phyloP scores from a whole-genome alignment of 177 flowering plant species.

The Vitis hybrid region DNA sequence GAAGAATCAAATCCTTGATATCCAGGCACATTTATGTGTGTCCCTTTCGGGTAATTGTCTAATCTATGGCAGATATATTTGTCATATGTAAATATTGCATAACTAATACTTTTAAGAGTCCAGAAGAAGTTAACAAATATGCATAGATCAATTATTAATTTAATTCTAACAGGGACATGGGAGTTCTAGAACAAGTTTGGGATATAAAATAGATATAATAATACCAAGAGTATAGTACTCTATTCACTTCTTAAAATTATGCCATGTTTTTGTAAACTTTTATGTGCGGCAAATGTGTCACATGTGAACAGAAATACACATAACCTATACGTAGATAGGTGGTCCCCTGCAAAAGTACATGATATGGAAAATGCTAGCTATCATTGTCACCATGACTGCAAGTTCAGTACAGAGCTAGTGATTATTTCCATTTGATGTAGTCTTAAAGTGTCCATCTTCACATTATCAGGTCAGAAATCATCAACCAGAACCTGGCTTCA shows the following conservation, averaged over 20 bases:
- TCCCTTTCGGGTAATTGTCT: neutral
- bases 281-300: neutral
- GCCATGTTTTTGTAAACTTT: neutral
- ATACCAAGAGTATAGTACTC: too few species aligned
- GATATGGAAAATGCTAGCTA: too few species aligned
- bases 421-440: too few species aligned
- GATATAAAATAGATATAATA: neutral
- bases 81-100: neutral
- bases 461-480: too few species aligned
- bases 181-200: neutral
- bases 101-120: neutral
- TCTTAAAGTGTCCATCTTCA: too few species aligned
- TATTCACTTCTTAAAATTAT: too few species aligned
- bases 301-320: neutral
- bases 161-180: too few species aligned
- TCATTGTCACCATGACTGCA: too few species aligned
- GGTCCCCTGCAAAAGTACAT: neutral
- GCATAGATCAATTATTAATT: too few species aligned
- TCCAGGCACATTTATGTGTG: neutral
- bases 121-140: neutral
- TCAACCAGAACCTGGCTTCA: too few species aligned
- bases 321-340: neutral
- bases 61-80: neutral
- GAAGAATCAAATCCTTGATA: neutral
- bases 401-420: too few species aligned